Evolutionary conservation across 208 protist genomes (phyloP).

Genomic region (Trypanosoma rangeli): DNA sequence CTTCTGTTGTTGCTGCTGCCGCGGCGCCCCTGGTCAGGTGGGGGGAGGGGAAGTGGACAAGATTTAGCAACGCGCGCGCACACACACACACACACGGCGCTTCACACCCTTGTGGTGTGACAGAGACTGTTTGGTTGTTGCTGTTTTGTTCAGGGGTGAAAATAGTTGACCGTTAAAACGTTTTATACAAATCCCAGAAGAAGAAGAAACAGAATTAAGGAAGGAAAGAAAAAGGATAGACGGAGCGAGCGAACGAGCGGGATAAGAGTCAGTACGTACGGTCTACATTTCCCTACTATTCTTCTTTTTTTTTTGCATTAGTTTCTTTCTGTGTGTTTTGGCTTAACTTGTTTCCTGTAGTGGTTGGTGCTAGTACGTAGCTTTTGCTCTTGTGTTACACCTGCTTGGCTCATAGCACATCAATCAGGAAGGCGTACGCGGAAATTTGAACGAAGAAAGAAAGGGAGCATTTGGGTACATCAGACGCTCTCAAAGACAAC

Average conservation of each 20-base stretch:
- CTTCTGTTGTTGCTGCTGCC: neutral
- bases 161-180: conserved; percentile 11
- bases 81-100: neutral
- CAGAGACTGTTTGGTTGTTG: conserved; percentile 12
- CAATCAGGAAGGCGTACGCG: neutral
- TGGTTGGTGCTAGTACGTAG: neutral
- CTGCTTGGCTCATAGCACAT: neutral
- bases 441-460: neutral
- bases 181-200: neutral
- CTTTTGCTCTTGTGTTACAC: neutral
- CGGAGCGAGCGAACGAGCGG: neutral
- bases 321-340: neutral
- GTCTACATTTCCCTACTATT: neutral
- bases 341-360: neutral
- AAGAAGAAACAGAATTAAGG: neutral
- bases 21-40: no score
- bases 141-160: neutral
- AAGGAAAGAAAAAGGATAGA: neutral
- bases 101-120: neutral
- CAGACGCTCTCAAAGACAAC: neutral
- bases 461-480: neutral
- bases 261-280: neutral
- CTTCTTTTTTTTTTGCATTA: conserved; percentile 12
- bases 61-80: neutral
- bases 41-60: neutral